A percentile compares a stretch with the other conserved stretches of the same genome.
phyloP scores from a whole-genome alignment of 306 rosid genomes.

The Adenanthera pavonina region DNA sequence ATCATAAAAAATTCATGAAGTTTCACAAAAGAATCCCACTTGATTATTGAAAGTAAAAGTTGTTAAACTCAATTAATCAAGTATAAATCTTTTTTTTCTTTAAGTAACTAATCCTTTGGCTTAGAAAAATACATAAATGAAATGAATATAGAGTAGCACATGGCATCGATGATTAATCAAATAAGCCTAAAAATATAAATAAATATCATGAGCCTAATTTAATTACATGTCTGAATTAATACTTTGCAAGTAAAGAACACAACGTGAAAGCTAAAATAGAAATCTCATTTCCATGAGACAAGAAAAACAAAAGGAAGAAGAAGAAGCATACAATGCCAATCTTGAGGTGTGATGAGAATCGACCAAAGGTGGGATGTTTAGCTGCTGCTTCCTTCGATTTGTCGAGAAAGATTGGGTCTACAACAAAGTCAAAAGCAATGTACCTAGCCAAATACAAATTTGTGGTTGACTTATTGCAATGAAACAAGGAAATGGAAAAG shows the following conservation, averaged over 20 bases:
- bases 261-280: conserved; percentile 22
- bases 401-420: too few species aligned
- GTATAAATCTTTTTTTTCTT: not conserved
- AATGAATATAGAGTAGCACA: not conserved
- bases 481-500: too few species aligned
- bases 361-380: conserved; percentile 84
- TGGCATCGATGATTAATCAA: not conserved
- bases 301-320: not conserved
- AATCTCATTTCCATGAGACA: not conserved
- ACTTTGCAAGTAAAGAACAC: conserved; percentile 10
- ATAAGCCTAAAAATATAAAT: not conserved
- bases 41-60: not conserved
- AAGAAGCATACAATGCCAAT: conserved; percentile 75
- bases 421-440: too few species aligned
- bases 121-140: not conserved
- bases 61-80: not conserved
- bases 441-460: too few species aligned
- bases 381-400: conserved; percentile 87
- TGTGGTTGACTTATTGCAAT: too few species aligned
- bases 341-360: conserved; percentile 91
- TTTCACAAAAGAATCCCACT: not conserved
- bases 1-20: conserved; percentile 13
- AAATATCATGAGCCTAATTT: not conserved
- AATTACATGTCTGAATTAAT: not conserved
- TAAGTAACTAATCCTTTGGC: not conserved